phyloP scores from a whole-genome alignment of 257 asterid genomes.

The Capsicum rhomboideum region DNA sequence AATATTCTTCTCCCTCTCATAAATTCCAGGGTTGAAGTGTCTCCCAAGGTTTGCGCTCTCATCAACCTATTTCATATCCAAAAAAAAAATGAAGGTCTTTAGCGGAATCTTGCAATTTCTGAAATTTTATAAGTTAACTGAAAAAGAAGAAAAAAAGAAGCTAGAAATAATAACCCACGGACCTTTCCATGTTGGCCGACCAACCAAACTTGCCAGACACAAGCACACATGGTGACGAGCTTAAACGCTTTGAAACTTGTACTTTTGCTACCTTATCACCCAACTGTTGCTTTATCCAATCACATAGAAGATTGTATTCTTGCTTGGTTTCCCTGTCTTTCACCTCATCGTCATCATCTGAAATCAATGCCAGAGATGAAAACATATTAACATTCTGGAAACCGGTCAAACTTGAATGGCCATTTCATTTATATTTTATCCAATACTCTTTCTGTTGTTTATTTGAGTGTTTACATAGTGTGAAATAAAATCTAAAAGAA shows the following conservation, averaged over 20 bases:
- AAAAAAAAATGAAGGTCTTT: background rate
- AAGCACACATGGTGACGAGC: conserved; percentile 98
- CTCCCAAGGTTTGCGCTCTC: conserved; percentile 96
- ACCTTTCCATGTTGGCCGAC: conserved; percentile 99
- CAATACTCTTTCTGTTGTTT: background rate
- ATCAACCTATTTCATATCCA: conserved; percentile 46
- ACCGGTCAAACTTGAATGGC: background rate
- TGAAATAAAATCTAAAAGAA: background rate
- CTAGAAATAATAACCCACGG: background rate
- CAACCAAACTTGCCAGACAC: conserved; percentile 99
- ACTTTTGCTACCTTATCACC: conserved; percentile 98
- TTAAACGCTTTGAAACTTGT: conserved; percentile 80
- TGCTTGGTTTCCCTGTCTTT: conserved; percentile 74
- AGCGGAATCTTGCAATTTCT: background rate
- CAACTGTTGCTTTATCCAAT: conserved; percentile 93
- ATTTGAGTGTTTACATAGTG: background rate
- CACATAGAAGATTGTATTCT: conserved; percentile 81
- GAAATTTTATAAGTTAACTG: background rate
- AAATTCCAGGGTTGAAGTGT: conserved; percentile 82
- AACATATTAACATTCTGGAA: background rate
- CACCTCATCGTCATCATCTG: conserved; percentile 93
- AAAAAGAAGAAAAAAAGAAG: background rate
- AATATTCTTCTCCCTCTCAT: conserved; percentile 96
- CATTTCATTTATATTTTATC: background rate
- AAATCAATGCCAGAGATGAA: background rate